Percentiles rank a stretch among this genome's conserved stretches.
phyloP scores from a whole-genome alignment of 2,329 filamentous ascomycete genomes.

The Aureobasidium zeae region DNA sequence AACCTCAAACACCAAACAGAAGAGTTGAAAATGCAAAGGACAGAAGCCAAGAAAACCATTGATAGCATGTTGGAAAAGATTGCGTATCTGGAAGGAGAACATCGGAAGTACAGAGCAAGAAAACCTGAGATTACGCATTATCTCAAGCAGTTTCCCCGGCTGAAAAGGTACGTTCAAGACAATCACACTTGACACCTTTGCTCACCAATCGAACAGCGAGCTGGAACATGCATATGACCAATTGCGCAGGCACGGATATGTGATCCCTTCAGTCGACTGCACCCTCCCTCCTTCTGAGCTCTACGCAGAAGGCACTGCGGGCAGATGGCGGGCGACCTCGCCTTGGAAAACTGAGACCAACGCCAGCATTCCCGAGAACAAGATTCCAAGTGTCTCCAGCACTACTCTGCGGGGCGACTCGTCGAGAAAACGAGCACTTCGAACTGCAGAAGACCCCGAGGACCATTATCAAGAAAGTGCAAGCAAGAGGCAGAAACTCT shows the following conservation, averaged over 20 bases:
- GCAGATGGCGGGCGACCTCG: background rate
- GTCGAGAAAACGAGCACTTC: background rate
- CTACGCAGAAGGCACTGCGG: background rate
- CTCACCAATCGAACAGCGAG: constrained; percentile 11
- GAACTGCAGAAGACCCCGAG: background rate
- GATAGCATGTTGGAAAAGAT: constrained; percentile 19
- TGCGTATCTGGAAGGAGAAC: constrained; percentile 20
- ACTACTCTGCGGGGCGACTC: constrained; percentile 6
- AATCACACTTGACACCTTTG: background rate
- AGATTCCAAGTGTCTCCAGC: constrained; percentile 3
- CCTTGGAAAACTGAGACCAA: background rate
- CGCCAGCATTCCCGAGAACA: background rate
- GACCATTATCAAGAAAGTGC: background rate
- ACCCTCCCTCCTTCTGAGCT: background rate
- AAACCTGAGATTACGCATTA: constrained; percentile 30
- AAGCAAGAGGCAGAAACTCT: background rate
- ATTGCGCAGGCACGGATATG: background rate
- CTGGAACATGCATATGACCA: constrained; percentile 1
- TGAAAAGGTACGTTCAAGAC: constrained; percentile 25
- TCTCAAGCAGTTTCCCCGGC: constrained; percentile 28
- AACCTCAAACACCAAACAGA: constrained; percentile 19
- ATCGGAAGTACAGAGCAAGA: constrained; percentile 26
- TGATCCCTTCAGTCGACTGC: background rate
- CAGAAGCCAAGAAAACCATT: constrained; percentile 20
- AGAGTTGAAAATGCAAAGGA: constrained; percentile 24